Evolutionary conservation across 2,329 filamentous ascomycete species (phyloP).

Genomic region (Leptographium flavum): DNA sequence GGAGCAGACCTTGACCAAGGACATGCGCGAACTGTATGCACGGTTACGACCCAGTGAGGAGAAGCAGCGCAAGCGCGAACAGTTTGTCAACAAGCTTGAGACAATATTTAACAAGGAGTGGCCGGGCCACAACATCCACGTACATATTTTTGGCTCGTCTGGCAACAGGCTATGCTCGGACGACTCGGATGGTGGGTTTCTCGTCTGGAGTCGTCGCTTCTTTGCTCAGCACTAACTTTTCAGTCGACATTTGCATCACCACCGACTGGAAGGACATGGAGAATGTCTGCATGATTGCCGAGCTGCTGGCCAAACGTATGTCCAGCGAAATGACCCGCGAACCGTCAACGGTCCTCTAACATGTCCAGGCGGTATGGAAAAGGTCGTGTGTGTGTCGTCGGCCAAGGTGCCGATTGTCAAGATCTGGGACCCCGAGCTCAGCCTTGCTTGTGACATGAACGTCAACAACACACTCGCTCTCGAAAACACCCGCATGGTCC

Average conservation of each 20-base stretch:
- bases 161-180: constrained; percentile 89
- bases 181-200: constrained; percentile 74
- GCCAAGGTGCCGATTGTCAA: constrained; percentile 98
- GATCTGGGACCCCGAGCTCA: constrained; percentile 89
- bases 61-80: constrained; percentile 60
- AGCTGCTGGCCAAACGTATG: constrained; percentile 17
- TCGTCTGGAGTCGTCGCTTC: background rate
- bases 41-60: constrained; percentile 68
- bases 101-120: constrained; percentile 79
- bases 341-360: background rate
- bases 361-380: constrained; percentile 75
- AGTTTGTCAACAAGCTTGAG: constrained; percentile 77
- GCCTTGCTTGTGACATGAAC: constrained; percentile 91
- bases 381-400: constrained; percentile 83
- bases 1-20: constrained; percentile 59
- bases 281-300: constrained; percentile 79
- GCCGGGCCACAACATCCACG: constrained; percentile 79
- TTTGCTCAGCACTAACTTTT: no score
- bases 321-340: background rate
- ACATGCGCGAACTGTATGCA: constrained; percentile 77
- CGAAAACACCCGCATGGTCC: constrained; percentile 96
- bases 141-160: constrained; percentile 94
- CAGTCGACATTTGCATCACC: constrained; percentile 98
- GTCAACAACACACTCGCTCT: constrained; percentile 93
- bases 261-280: constrained; percentile 80